phyloP scores from a whole-genome alignment of 1,284 basidiomycete species.

The Malassezia equina region DNA sequence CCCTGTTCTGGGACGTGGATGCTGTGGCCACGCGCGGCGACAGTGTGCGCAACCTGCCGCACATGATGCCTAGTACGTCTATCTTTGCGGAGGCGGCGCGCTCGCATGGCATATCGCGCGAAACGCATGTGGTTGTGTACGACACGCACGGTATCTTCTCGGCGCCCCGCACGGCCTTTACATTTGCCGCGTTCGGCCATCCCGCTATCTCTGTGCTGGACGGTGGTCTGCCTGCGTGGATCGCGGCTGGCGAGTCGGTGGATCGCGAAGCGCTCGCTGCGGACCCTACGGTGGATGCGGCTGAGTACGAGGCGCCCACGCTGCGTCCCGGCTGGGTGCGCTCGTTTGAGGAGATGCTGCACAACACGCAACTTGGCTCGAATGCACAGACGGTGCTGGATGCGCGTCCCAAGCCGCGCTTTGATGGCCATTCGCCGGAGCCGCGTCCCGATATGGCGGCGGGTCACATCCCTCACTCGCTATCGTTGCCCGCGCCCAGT shows the following conservation, averaged over 20 bases:
- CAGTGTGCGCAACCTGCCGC: conserved; percentile 55
- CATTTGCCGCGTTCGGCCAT: conserved; percentile 42
- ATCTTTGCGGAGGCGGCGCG: conserved; percentile 71
- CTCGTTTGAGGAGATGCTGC: conserved; percentile 70
- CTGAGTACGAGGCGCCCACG: conserved; percentile 52
- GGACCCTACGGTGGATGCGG: conserved; percentile 8
- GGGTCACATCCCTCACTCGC: conserved; percentile 82
- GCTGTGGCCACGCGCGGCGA: conserved; percentile 50
- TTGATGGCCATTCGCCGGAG: conserved; percentile 67
- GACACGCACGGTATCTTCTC: conserved; percentile 79
- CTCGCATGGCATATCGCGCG: conserved; percentile 62
- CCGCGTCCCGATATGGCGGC: conserved; percentile 76
- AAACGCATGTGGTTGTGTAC: conserved; percentile 79
- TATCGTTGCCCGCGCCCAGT: conserved; percentile 69
- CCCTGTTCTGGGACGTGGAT: conserved; percentile 74
- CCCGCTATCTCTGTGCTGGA: conserved; percentile 36
- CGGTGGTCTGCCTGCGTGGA: conserved; percentile 43
- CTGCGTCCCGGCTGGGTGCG: conserved; percentile 55
- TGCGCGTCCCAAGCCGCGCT: conserved; percentile 68
- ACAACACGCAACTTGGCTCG: conserved; percentile 57
- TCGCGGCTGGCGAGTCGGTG: conserved; percentile 20
- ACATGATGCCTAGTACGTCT: conserved; percentile 76
- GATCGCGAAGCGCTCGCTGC: conserved; percentile 20
- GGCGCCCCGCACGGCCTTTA: conserved; percentile 32
- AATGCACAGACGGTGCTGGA: conserved; percentile 69